Evolutionary conservation across 116 monocot genomes (phyloP).

Genomic region (Posidonia oceanica): DNA sequence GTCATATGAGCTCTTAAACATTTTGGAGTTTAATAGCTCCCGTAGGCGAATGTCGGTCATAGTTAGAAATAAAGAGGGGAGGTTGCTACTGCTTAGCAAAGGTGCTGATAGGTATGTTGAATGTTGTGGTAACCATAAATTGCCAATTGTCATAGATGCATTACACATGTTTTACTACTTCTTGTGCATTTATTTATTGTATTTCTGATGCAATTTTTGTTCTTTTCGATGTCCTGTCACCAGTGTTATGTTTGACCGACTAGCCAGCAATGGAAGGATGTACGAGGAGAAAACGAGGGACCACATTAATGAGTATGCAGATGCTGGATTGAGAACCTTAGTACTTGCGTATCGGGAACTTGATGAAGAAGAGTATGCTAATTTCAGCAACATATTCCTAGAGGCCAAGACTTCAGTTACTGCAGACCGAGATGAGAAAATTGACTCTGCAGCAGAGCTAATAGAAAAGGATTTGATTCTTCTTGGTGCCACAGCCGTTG

Average conservation of each 20-base stretch:
- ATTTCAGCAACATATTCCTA: constrained; percentile 37
- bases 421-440: constrained; percentile 67
- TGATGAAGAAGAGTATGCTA: constrained; percentile 45
- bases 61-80: constrained; percentile 47
- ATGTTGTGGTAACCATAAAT: background rate
- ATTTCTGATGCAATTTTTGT: background rate
- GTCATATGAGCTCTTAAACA: constrained; percentile 64
- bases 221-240: background rate
- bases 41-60: constrained; percentile 85
- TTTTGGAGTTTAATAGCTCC: constrained; percentile 76
- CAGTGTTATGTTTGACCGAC: constrained; percentile 92
- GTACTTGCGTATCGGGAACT: constrained; percentile 77
- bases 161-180: background rate
- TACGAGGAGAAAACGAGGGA: constrained; percentile 57
- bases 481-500: constrained; percentile 91
- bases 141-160: too few relatives aligned
- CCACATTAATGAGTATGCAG: constrained; percentile 71
- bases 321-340: constrained; percentile 80
- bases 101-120: constrained; percentile 80
- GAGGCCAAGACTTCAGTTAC: constrained; percentile 58
- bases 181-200: background rate
- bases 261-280: constrained; percentile 35
- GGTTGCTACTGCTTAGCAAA: constrained; percentile 60
- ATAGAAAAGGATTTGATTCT: constrained; percentile 72
- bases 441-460: constrained; percentile 47